A percentile compares a stretch with the other conserved stretches of the same genome.
Evolutionary conservation across 352 stramenopile species (phyloP).

Genomic region (Phytophthora constricta): DNA sequence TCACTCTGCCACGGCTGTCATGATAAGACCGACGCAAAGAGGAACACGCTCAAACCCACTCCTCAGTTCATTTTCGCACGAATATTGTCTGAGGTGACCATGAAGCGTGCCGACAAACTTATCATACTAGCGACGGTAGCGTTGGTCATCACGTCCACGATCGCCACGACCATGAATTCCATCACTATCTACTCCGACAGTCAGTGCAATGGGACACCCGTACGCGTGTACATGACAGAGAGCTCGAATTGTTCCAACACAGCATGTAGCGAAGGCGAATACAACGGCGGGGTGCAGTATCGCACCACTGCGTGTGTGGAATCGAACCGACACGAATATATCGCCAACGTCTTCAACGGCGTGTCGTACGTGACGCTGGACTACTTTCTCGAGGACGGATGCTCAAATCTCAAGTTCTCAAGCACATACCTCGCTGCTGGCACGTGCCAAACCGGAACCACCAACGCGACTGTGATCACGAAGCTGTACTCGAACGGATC

Average conservation of each 20-base stretch:
- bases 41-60: background rate
- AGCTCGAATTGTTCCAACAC: constrained; percentile 8
- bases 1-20: background rate
- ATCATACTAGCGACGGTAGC: background rate
- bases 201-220: constrained; percentile 20
- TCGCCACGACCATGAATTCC: constrained; percentile 9
- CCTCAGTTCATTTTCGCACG: too few species aligned
- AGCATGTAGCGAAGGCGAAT: constrained; percentile 18
- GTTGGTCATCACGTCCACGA: background rate
- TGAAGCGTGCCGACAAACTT: background rate
- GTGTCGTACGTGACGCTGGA: constrained; percentile 27
- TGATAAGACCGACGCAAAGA: background rate
- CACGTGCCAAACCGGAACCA: constrained; percentile 23
- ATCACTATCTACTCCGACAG: constrained; percentile 26
- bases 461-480: constrained; percentile 26
- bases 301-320: constrained; percentile 11
- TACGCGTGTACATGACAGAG: constrained; percentile 23
- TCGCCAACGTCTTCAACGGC: constrained; percentile 25
- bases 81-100: too few species aligned
- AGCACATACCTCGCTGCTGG: constrained; percentile 23
- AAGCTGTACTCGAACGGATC: constrained; percentile 27
- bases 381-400: constrained; percentile 1
- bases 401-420: constrained; percentile 15
- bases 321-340: constrained; percentile 18
- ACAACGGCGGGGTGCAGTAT: constrained; percentile 19